These are phyloP conservation scores for Calonectria crousiana DNA, from an alignment of 2,329 filamentous ascomycete species.

Conservation along the genomic window DNA sequence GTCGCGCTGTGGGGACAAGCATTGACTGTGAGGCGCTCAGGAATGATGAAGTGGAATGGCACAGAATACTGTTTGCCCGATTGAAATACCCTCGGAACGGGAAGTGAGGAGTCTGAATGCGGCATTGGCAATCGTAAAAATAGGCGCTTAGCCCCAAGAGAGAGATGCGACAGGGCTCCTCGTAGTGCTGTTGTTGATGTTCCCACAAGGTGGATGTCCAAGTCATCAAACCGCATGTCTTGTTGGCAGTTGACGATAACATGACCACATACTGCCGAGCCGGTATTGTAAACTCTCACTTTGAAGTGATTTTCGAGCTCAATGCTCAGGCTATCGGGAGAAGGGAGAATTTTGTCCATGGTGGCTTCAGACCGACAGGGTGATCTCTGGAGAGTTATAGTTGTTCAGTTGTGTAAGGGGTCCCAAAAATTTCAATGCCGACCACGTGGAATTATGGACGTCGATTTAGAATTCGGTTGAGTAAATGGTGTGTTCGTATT, in stretches of 20 bases:
- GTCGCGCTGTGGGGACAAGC: neutral
- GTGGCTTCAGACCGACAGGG: neutral
- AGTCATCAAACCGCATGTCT: neutral
- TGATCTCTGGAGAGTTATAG: neutral
- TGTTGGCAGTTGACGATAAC: neutral
- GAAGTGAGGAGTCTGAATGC: neutral
- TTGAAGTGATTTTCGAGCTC: constrained; percentile 2
- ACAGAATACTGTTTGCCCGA: neutral
- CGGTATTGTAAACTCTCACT: neutral
- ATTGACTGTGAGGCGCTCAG: neutral
- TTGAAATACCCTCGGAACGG: neutral
- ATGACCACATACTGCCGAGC: neutral
- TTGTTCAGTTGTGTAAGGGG: neutral
- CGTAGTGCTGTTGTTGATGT: neutral
- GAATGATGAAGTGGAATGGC: neutral
- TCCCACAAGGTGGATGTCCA: neutral
- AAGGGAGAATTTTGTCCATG: neutral
- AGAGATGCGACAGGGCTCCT: neutral
- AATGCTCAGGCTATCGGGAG: neutral
- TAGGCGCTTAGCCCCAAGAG: neutral
- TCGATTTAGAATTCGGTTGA: neutral
- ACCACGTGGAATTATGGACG: neutral
- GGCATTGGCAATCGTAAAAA: constrained; percentile 1
- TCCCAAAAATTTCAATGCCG: neutral
- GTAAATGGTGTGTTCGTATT: neutral